phyloP scores from a whole-genome alignment of 352 stramenopile genomes.

The Phytophthora cactorum region DNA sequence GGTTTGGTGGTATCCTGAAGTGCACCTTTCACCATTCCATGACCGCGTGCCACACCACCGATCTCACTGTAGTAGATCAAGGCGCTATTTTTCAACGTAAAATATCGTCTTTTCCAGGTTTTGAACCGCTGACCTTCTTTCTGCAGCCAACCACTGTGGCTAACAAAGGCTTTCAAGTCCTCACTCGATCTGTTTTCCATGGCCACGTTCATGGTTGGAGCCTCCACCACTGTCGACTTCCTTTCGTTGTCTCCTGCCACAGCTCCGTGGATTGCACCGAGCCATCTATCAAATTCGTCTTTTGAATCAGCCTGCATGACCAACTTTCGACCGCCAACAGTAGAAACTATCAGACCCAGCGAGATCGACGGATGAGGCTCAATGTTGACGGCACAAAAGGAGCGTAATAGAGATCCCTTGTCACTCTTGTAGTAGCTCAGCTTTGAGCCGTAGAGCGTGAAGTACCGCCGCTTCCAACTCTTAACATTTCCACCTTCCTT shows the following conservation, averaged over 20 bases:
- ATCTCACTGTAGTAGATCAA: slow-evolving; percentile 80
- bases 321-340: slow-evolving; percentile 51
- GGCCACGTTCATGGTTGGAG: slow-evolving; percentile 16
- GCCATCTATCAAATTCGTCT: slow-evolving; percentile 72
- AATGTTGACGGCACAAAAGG: slow-evolving; percentile 49
- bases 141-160: slow-evolving; percentile 73
- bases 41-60: slow-evolving; percentile 59
- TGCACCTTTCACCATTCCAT: slow-evolving; percentile 59
- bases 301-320: slow-evolving; percentile 68
- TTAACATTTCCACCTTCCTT: slow-evolving; percentile 73
- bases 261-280: slow-evolving; percentile 45
- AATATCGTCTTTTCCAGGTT: slow-evolving; percentile 82
- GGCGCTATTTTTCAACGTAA: slow-evolving; percentile 70
- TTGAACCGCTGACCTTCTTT: slow-evolving; percentile 81
- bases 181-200: slow-evolving; percentile 19
- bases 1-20: slow-evolving; percentile 53
- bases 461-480: slow-evolving; percentile 81
- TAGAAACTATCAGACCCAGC: slow-evolving; percentile 56
- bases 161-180: slow-evolving; percentile 29
- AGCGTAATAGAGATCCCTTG: slow-evolving; percentile 57
- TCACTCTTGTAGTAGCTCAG: slow-evolving; percentile 84
- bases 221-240: slow-evolving; percentile 6
- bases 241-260: slow-evolving; percentile 22
- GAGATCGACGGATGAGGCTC: slow-evolving; percentile 37
- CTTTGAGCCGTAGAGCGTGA: slow-evolving; percentile 70